phyloP scores from a whole-genome alignment of 75 land plant genomes.

The Selaginella moellendorffii region DNA sequence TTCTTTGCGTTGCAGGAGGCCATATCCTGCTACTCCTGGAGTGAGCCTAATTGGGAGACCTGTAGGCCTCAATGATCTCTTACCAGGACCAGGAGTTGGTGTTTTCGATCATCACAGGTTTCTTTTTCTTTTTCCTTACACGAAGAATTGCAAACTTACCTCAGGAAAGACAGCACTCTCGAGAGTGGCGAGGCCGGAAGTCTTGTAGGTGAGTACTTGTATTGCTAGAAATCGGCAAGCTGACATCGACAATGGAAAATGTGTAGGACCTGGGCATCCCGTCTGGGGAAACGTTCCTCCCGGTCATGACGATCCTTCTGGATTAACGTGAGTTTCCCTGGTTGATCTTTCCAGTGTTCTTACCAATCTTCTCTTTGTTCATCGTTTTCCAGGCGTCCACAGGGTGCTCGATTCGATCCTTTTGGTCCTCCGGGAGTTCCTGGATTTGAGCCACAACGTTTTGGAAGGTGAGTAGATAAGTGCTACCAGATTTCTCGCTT shows the following conservation, averaged over 20 bases:
- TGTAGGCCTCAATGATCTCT: constrained; percentile 39
- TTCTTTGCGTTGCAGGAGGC: not conserved
- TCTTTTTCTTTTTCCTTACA: not conserved
- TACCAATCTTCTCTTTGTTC: not conserved
- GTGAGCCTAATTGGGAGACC: constrained; percentile 32
- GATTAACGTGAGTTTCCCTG: not conserved
- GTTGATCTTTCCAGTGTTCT: not conserved
- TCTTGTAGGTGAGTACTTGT: no score
- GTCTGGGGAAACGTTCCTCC: not conserved
- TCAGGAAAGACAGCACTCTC: not conserved
- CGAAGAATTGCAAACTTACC: not conserved
- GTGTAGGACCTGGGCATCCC: not conserved
- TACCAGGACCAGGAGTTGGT: constrained; percentile 72
- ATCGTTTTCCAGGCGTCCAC: constrained; percentile 50
- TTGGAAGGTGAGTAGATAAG: constrained; percentile 38
- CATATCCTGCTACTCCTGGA: not conserved
- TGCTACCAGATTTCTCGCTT: not conserved
- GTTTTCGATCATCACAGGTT: constrained; percentile 32
- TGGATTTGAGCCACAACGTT: constrained; percentile 82
- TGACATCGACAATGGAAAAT: no score
- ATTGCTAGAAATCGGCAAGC: no score
- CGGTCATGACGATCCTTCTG: not conserved
- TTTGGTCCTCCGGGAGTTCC: constrained; percentile 87
- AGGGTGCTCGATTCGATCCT: constrained; percentile 94
- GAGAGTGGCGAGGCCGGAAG: constrained; percentile 4